Conservation (phyloP, 1,284 basidiomycete species). For the Cutaneotrichosporon sp. region DNA sequence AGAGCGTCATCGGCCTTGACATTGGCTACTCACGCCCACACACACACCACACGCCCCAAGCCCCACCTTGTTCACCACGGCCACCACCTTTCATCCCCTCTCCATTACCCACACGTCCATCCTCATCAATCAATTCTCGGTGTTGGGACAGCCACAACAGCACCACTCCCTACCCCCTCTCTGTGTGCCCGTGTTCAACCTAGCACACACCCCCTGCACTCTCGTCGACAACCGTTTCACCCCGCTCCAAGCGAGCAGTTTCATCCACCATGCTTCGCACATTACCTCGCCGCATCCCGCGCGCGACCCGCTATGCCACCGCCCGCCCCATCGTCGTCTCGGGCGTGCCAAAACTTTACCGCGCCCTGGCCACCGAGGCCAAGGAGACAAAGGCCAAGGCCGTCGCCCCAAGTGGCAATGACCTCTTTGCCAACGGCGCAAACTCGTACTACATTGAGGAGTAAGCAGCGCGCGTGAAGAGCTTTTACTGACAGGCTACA, state of each 20-base stretch:
- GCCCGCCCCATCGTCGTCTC: conserved; percentile 6
- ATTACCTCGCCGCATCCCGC: conserved; percentile 24
- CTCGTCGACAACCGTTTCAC: too few relatives aligned
- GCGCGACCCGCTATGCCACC: conserved; percentile 12
- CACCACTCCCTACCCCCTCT: too few relatives aligned
- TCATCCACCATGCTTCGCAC: conserved; percentile 27
- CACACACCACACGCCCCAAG: not conserved
- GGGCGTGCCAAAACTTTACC: conserved; percentile 11
- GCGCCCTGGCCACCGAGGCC: conserved; percentile 36
- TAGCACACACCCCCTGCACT: too few relatives aligned
- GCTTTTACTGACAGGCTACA: conserved; percentile 22
- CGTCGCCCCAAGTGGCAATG: conserved; percentile 45
- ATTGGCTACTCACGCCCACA: not conserved
- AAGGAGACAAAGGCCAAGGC: conserved; percentile 33
- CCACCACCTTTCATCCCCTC: too few relatives aligned
- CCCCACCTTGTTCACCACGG: not conserved
- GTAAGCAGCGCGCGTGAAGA: conserved; percentile 30
- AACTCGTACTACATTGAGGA: conserved; percentile 95
- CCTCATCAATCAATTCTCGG: too few relatives aligned
- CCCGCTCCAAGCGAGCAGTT: not conserved
- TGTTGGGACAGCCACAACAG: too few relatives aligned
- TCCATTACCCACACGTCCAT: too few relatives aligned
- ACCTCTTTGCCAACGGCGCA: conserved; percentile 76
- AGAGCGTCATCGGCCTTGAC: too few relatives aligned
- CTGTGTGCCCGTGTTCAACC: too few relatives aligned